Evolutionary conservation across 129 eudicot species (phyloP).

Genomic region (Flaveria brownii): DNA sequence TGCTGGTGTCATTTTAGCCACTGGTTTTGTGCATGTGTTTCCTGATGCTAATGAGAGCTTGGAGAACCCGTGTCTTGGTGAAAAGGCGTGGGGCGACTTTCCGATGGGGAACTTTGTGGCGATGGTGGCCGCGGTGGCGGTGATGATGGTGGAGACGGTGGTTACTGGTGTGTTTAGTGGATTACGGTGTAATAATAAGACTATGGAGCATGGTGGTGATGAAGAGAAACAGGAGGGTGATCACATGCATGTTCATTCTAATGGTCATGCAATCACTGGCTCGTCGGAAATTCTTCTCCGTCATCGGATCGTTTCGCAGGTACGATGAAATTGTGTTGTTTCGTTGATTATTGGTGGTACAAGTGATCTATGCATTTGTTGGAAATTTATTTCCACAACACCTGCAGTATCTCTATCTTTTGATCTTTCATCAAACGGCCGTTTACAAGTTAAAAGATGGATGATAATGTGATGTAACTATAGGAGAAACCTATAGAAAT

Average conservation of each 20-base stretch:
- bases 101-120: conserved; percentile 49
- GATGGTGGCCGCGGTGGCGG: conserved; percentile 41
- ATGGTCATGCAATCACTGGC: conserved; percentile 38
- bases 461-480: too few relatives aligned
- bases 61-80: conserved; percentile 40
- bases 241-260: conserved; percentile 29
- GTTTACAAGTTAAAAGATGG: too few relatives aligned
- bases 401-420: too few relatives aligned
- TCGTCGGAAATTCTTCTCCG: conserved; percentile 16
- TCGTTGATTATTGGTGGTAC: not conserved
- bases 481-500: too few relatives aligned
- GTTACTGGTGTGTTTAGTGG: conserved; percentile 29
- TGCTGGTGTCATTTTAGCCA: conserved; percentile 55
- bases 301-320: conserved; percentile 41
- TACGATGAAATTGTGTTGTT: not conserved
- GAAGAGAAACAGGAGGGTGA: conserved; percentile 24
- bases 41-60: conserved; percentile 53
- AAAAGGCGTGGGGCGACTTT: conserved; percentile 44
- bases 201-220: not conserved
- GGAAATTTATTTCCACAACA: too few relatives aligned
- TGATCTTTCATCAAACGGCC: too few relatives aligned
- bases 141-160: conserved; percentile 46
- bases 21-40: conserved; percentile 62
- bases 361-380: too few relatives aligned
- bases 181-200: conserved; percentile 2